Percentiles rank a stretch among this genome's conserved stretches.
These are phyloP conservation scores for Fusarium anguioides DNA, from an alignment of 2,329 filamentous ascomycete species.

Conservation along the genomic window DNA sequence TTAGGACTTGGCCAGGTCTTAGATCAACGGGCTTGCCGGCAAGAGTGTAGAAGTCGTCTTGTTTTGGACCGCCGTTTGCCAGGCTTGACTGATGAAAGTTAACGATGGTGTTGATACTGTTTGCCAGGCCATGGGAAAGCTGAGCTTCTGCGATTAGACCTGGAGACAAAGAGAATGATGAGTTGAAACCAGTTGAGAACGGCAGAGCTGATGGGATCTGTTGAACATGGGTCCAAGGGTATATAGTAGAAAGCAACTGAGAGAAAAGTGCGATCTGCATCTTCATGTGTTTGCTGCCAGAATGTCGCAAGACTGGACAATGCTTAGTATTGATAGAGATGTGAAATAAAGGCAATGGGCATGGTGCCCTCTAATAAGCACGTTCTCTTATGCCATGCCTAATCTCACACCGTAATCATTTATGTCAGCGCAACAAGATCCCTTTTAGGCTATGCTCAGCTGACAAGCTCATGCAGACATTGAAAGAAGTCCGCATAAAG, in stretches of 20 bases:
- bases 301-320: no score
- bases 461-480: no score
- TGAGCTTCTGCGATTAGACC: constrained; percentile 10
- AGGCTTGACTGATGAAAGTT: constrained; percentile 27
- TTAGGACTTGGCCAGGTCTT: constrained; percentile 18
- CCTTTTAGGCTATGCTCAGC: no score
- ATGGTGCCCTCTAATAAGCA: no score
- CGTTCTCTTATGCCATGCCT: no score
- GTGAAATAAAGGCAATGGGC: no score
- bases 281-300: no score
- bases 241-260: accelerated
- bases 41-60: constrained; percentile 36
- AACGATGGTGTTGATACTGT: constrained; percentile 18
- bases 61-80: constrained; percentile 25
- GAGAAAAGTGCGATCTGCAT: not conserved
- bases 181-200: constrained; percentile 26
- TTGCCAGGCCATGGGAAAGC: not conserved
- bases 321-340: no score
- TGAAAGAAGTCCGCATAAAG: no score
- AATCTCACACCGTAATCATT: no score
- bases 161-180: constrained; percentile 14
- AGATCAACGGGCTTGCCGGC: not conserved
- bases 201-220: not conserved
- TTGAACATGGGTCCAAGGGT: not conserved
- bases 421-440: no score